Evolutionary conservation across 108 stramenopile genomes (phyloP), one percentile per base, ranked within the genome.

Genomic region (Cyclotella baltica): DNA sequence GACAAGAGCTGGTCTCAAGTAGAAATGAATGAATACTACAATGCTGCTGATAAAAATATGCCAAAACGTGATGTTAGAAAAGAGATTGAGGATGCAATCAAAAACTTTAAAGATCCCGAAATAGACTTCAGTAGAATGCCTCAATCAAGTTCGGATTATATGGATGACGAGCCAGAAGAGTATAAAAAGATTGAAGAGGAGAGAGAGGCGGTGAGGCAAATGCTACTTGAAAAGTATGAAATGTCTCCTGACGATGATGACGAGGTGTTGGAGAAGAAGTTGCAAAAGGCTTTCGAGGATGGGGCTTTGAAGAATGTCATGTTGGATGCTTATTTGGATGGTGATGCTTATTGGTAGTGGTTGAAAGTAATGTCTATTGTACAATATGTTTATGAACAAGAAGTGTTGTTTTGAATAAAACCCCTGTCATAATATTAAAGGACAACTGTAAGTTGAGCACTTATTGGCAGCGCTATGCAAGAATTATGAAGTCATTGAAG

Each of bases 11-110:
- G 92, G 90, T 53, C 72, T 19, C 70, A 68, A 19, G 25, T 86
- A 47, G 78, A 80, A 35, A 77, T 77, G 62, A 80, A 73, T 33
- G 70, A 72, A 22, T 40, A 63, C 22, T 68, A 84, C 43, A 77
- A 86, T 11, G 74, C n/a, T n/a, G n/a, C n/a, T n/a, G n/a, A n/a
- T n/a, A n/a, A n/a, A n/a, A n/a, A n/a, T n/a, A n/a, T n/a, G n/a
- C n/a, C 61, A 28, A 67, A 72, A 36, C 80, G 89, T 48, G 83
- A 92, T 61, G 74, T 94, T 15, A 83, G 88, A 23, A n/a, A 85
- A 62, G 93, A 92, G 73, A 77, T 92, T 28, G 88, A 90, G 59
- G 85, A 91, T 29, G 83, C 90, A 2, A 67, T 91, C 23, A 67
- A 72, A 22, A 86, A 84, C 40, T 88, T 78, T 84, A 76, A 83